Conservation (phyloP, 345 rosid genomes). For the Euphorbia pulcherrima region DNA sequence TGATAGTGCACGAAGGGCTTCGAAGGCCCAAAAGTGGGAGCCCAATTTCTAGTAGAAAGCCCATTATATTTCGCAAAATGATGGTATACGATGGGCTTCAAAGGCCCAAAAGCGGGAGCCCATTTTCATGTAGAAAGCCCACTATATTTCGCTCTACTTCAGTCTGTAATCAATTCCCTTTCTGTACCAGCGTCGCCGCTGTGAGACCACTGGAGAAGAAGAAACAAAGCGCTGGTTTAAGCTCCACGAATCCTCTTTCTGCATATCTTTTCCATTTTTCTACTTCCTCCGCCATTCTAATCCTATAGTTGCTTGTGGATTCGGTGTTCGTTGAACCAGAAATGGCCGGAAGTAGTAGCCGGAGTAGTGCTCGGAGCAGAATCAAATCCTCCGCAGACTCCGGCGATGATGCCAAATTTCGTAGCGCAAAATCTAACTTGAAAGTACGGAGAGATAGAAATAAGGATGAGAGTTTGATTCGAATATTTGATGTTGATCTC, state of each 20-base stretch:
- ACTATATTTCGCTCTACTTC: neutral
- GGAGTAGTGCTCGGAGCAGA: conserved; percentile 56
- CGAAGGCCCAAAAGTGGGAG: too few relatives aligned
- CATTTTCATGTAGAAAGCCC: neutral
- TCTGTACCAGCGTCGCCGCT: neutral
- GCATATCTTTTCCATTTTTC: neutral
- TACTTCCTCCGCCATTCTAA: neutral
- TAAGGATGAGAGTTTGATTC: conserved; percentile 27
- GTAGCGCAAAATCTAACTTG: conserved; percentile 16
- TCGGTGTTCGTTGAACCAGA: neutral
- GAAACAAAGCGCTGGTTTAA: neutral
- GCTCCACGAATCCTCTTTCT: neutral
- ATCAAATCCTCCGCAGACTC: conserved; percentile 34
- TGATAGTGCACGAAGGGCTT: too few relatives aligned
- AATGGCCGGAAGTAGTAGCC: conserved; percentile 61
- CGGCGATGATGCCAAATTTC: conserved; percentile 33
- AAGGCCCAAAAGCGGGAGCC: neutral
- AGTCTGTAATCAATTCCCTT: neutral
- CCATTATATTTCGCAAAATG: too few relatives aligned
- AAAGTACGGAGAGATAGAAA: conserved; percentile 29
- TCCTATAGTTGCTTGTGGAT: neutral
- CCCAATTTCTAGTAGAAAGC: too few relatives aligned
- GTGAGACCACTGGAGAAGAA: neutral
- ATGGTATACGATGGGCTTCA: neutral
- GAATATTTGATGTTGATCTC: conserved; percentile 34